Base-by-base conservation (phyloP, 176 grass and related monocot species). In the Oryza brachyantha region DNA sequence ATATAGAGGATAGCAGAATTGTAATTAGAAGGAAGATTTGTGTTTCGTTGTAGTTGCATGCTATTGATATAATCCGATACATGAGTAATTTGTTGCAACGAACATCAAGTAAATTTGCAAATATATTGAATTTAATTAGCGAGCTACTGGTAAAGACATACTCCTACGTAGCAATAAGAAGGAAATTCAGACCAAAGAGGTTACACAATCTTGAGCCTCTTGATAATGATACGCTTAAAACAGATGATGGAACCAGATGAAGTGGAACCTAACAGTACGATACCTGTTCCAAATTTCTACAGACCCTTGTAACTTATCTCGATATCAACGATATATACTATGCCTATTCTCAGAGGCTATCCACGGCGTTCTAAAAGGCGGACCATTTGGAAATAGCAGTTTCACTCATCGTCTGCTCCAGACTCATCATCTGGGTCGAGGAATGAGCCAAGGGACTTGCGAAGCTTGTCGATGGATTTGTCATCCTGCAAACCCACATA, bases 381-480 rank as follows among this genome's bases (percentile, higher is more conserved):
- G 36, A 38, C 74, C 68, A 40, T 40, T 59, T 69, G 50, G 40
- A 38, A 55, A 64, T 27, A 83, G 67, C 70, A 42, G 55, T 11
- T 64, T 90, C 74, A 90, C 39, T 85, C 75, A 25, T 96, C 89
- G 38, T 96, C 92, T 61, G 68, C 86, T 29, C 86, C 92, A 63
- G 82, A 94, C 35, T 97, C 89, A 58, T 97, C 94, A 68, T 94
- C 95, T 57, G 92, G 87, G 26, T 61, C 86, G 70, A 98, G 86
- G 80, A 98, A 88, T 21, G 92, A 88, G 75, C 85, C 92, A 29
- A 98, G 84, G 75, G 92, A 94, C 85, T 94, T 94, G 79, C 89
- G 87, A 61, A 97, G 68, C 72, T 78, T 92, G 87, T 75, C 81
- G 64, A 97, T 84, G 43, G 95, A 94, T 92, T 85, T 94, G 79